A percentile compares a stretch with the other conserved stretches of the same genome.
Conservation (phyloP, 2,329 filamentous ascomycete species). For the Sordariomycetes sp. region DNA sequence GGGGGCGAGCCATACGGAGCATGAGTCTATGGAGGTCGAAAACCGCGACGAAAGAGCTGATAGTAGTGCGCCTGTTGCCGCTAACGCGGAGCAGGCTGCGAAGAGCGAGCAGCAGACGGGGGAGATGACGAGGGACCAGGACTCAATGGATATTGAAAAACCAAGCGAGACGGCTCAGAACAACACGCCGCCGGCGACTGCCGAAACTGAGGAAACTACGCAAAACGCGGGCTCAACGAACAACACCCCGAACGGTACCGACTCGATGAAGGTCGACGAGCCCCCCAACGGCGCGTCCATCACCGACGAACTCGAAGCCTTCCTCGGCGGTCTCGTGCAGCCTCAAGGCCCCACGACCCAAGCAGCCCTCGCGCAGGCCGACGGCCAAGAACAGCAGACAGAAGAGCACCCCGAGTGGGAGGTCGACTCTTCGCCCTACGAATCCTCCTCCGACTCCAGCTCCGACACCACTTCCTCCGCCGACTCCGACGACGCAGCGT, state of each 20-base stretch:
- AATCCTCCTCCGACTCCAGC: conserved; percentile 48
- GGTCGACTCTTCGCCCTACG: conserved; percentile 62
- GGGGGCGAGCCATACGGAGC: neutral
- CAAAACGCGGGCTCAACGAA: neutral
- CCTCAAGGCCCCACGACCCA: conserved; percentile 6
- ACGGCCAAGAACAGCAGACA: neutral
- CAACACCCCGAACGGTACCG: conserved; percentile 7
- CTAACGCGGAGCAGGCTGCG: neutral
- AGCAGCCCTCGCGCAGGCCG: neutral
- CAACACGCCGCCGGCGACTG: neutral
- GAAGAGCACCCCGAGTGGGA: conserved; percentile 67
- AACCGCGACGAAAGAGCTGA: neutral
- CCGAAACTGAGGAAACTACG: neutral
- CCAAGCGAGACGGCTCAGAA: neutral
- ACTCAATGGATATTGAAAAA: neutral
- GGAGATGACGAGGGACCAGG: neutral
- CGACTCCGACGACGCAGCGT: conserved; percentile 46
- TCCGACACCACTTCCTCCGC: conserved; percentile 47
- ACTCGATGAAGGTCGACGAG: conserved; percentile 22
- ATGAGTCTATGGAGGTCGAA: neutral
- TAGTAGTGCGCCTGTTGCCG: neutral
- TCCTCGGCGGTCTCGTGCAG: conserved; percentile 20
- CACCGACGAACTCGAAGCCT: conserved; percentile 28
- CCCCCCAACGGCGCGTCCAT: conserved; percentile 9
- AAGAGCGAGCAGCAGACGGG: neutral